Evolutionary conservation across 2,329 filamentous ascomycete species (phyloP).

Genomic region (Botrytis medusae): DNA sequence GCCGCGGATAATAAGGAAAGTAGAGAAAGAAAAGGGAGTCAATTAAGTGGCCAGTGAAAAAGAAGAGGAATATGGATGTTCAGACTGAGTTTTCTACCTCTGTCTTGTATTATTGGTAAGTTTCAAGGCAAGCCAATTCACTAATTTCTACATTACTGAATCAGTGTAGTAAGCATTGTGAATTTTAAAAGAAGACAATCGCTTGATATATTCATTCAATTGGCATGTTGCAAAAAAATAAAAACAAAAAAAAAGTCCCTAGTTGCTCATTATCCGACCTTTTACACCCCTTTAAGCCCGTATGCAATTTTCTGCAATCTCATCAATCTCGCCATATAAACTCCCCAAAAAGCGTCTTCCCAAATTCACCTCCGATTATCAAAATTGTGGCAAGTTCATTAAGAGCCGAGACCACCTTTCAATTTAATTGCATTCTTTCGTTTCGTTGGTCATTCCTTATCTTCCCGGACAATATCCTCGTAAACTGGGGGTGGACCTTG

Average conservation of each 20-base stretch:
- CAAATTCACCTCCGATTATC: neutral
- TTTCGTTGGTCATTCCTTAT: slow-evolving; percentile 25
- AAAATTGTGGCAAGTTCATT: neutral
- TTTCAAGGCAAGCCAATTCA: neutral
- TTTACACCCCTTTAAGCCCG: neutral
- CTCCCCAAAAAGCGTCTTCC: neutral
- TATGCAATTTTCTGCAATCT: neutral
- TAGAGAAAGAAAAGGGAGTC: neutral
- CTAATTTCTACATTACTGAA: neutral
- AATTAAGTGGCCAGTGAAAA: neutral
- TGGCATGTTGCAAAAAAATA: neutral
- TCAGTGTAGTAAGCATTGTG: neutral
- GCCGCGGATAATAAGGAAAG: neutral
- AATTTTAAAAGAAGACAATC: neutral
- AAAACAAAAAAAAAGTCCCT: neutral
- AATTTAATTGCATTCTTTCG: neutral
- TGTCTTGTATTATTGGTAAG: neutral
- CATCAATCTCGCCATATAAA: slow-evolving; percentile 1
- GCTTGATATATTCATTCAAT: slow-evolving; percentile 16
- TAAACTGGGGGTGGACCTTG: slow-evolving; percentile 39
- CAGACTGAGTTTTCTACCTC: neutral
- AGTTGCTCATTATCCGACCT: neutral
- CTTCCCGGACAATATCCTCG: slow-evolving; percentile 30
- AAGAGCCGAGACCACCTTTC: neutral
- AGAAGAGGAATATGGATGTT: neutral